A percentile compares a stretch with the other conserved stretches of the same genome.
Evolutionary conservation across 495 filamentous ascomycete genomes (phyloP).

Genomic region (Aspergillus biplanus): DNA sequence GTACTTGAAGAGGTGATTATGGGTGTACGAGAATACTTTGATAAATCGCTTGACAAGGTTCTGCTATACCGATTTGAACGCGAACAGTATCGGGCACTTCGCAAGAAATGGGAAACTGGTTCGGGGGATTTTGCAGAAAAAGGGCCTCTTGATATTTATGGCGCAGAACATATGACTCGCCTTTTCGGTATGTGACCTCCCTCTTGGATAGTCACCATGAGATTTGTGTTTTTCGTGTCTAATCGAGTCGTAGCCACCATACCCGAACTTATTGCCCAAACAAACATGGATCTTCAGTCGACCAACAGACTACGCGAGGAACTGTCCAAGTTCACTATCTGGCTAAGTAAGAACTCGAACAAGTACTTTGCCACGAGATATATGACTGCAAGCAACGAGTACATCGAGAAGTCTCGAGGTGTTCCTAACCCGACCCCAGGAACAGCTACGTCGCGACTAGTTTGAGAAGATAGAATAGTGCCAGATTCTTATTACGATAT

Average conservation of each 20-base stretch:
- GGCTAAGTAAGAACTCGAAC: conserved; percentile 72
- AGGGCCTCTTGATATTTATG: conserved; percentile 77
- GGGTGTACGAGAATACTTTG: conserved; percentile 89
- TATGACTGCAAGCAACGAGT: conserved; percentile 64
- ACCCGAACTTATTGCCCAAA: conserved; percentile 93
- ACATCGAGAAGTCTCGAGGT: conserved; percentile 58
- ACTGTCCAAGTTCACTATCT: conserved; percentile 75
- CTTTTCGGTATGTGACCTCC: conserved; percentile 71
- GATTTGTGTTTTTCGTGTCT: conserved; percentile 20
- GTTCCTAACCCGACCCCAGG: conserved; percentile 33
- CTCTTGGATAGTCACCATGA: no score
- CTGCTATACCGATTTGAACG: conserved; percentile 93
- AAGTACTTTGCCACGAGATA: conserved; percentile 81
- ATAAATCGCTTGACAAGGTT: conserved; percentile 80
- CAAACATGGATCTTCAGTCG: conserved; percentile 93
- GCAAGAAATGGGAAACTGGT: conserved; percentile 60
- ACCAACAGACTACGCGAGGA: conserved; percentile 88
- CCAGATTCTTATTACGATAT: background rate
- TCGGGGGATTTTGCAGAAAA: conserved; percentile 65
- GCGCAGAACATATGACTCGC: conserved; percentile 86
- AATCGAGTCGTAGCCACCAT: conserved; percentile 67
- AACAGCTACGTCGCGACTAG: conserved; percentile 35
- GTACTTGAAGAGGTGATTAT: conserved; percentile 85
- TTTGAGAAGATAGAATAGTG: conserved; percentile 16
- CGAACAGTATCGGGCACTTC: conserved; percentile 75